A percentile compares a stretch with the other conserved stretches of the same genome.
phyloP scores from a whole-genome alignment of 2,329 filamentous ascomycete genomes.

The Orbilia blumenaviensis region DNA sequence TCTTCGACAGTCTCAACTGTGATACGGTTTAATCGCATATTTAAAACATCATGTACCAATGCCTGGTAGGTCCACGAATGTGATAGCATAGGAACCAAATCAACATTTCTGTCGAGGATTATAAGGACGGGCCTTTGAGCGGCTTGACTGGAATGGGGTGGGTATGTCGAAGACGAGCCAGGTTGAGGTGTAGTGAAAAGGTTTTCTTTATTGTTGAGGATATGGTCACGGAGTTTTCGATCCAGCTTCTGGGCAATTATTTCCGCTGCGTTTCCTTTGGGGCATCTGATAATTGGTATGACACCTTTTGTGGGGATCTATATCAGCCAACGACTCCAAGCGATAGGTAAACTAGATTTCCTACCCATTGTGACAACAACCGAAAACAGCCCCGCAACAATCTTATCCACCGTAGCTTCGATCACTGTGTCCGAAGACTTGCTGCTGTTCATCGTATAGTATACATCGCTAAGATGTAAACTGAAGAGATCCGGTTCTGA shows the following conservation, averaged over 20 bases:
- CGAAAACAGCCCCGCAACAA: constrained; percentile 96
- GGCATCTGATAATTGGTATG: constrained; percentile 94
- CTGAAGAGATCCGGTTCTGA: constrained; percentile 95
- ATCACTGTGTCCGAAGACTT: constrained; percentile 89
- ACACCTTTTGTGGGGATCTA: constrained; percentile 68
- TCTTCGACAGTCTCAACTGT: constrained; percentile 86
- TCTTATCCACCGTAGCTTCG: constrained; percentile 84
- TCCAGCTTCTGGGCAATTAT: constrained; percentile 94
- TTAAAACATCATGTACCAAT: constrained; percentile 71
- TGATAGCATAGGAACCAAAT: constrained; percentile 97
- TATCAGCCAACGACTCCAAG: constrained; percentile 1
- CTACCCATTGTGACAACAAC: constrained; percentile 97
- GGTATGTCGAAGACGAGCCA: constrained; percentile 62
- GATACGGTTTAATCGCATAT: constrained; percentile 89
- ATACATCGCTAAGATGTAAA: constrained; percentile 88
- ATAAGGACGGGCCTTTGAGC: constrained; percentile 86
- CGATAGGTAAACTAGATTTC: constrained; percentile 54
- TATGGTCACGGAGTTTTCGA: constrained; percentile 92
- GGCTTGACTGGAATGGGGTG: constrained; percentile 69
- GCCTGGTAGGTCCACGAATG: constrained; percentile 79
- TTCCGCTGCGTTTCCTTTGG: constrained; percentile 90
- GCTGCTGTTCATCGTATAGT: constrained; percentile 95
- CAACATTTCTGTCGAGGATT: constrained; percentile 93
- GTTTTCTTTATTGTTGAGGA: constrained; percentile 90
- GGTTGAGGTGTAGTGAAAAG: constrained; percentile 74